Base-by-base conservation (phyloP, 2,329 filamentous ascomycete species). In the Biscogniauxia marginata region DNA sequence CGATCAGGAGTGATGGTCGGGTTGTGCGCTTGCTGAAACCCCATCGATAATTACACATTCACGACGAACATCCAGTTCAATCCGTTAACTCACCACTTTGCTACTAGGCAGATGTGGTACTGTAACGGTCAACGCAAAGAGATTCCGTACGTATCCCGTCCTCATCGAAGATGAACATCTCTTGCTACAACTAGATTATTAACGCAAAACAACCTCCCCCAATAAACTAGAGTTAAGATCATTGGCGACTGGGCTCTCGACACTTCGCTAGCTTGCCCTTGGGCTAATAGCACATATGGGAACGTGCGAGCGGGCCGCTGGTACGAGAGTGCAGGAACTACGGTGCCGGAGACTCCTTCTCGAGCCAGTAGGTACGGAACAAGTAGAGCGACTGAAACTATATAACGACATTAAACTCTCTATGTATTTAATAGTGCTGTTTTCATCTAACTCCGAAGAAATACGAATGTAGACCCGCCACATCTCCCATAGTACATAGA, bases 91-190 rank as follows among this genome's bases (percentile, higher is more conserved):
- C 54, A 44, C 8, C 25, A 55, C 13, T 61, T 63, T 43, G 56
- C 58, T 2, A 56, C 61, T 43, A 39, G 55, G 11, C 61, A 63
- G 51, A 23, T 11, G 11, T 63, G 61, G 61, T 56, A 57, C 16
- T 63, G 61, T 20, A 63, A 61, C 45, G 61, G 58, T 0, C 20
- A 58, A 30, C 53, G 50, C 19, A 48, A 46, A 3, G 50, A 52
- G n/a, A 54, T 50, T 20, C 61, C 61, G 59, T 61, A 54, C 1
- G 59, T 43, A 30, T 7, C 16, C 6, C 8, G 8, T 1, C 9
- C 24, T 21, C 19, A 4, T 13, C 44, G 7, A 6, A 4, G 8
- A n/a, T 20, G 18, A 18, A 30, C 3, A 43, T 39, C 2, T 39
- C 25, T 4, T 23, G 7, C 4, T 23, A 49, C 46, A 8, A 25